Percentiles rank a stretch among this genome's conserved stretches.
phyloP scores from a whole-genome alignment of 257 asterid species.

The Forsythia viridissima region DNA sequence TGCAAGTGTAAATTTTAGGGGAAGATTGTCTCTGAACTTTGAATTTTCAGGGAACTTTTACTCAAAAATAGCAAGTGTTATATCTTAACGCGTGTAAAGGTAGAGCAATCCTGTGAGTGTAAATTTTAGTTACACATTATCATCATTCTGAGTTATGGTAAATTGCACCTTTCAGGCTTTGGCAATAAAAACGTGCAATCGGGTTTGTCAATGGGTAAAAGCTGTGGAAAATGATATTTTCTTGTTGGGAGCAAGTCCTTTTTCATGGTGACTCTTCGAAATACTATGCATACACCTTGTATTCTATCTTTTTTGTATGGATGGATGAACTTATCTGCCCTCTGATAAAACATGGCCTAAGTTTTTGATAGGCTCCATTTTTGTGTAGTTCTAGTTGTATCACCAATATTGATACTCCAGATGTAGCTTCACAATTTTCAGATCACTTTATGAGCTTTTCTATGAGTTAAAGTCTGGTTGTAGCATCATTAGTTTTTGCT shows the following conservation, averaged over 20 bases:
- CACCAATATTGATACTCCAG: background rate
- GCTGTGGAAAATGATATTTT: constrained; percentile 86
- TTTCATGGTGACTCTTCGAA: constrained; percentile 72
- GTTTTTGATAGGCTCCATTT: background rate
- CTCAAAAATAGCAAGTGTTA: background rate
- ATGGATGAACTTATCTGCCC: background rate
- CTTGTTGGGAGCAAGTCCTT: constrained; percentile 86
- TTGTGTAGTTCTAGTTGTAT: background rate
- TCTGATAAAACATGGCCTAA: background rate
- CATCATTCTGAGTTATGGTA: background rate
- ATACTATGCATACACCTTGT: constrained; percentile 3
- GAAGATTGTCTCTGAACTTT: background rate
- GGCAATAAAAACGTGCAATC: constrained; percentile 91
- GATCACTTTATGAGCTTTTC: background rate
- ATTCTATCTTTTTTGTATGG: background rate
- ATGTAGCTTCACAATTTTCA: background rate
- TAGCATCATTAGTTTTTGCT: no score
- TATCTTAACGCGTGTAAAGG: background rate
- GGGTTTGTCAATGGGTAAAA: constrained; percentile 94
- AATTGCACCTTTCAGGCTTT: constrained; percentile 62
- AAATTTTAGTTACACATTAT: background rate
- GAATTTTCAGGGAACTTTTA: background rate
- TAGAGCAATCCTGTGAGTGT: background rate
- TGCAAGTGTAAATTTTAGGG: background rate
- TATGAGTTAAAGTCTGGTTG: background rate